Conservation (phyloP, 306 rosid genomes). For the Vachellia collinsii region DNA sequence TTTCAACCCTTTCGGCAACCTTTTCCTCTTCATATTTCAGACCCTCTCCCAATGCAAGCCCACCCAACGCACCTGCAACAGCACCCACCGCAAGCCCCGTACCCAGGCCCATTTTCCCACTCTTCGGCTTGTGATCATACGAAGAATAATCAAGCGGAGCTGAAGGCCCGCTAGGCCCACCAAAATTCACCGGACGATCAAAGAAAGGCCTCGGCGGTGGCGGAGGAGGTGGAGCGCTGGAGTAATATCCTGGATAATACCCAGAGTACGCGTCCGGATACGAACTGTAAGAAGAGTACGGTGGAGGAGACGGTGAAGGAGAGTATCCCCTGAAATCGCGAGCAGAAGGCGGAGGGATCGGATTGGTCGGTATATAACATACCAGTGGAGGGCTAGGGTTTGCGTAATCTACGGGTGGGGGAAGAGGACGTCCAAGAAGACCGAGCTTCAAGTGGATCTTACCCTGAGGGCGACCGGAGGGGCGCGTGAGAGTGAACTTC, state of each 20-base stretch:
- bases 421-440: slow-evolving; percentile 63
- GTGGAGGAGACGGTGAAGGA: slow-evolving; percentile 48
- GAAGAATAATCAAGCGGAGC: slow-evolving; percentile 73
- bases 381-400: slow-evolving; percentile 43
- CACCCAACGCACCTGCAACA: slow-evolving; percentile 70
- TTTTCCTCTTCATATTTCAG: slow-evolving; percentile 70
- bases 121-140: slow-evolving; percentile 60
- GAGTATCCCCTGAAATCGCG: slow-evolving; percentile 65
- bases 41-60: slow-evolving; percentile 74
- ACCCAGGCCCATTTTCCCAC: slow-evolving; percentile 61
- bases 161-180: slow-evolving; percentile 73
- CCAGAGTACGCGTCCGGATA: slow-evolving; percentile 57
- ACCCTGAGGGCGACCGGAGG: slow-evolving; percentile 88
- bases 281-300: slow-evolving; percentile 60
- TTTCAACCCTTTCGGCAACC: slow-evolving; percentile 66
- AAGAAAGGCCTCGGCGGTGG: slow-evolving; percentile 69
- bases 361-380: slow-evolving; percentile 44
- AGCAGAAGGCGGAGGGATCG: slow-evolving; percentile 44
- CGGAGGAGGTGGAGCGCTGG: slow-evolving; percentile 68
- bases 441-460: slow-evolving; percentile 74
- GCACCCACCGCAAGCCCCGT: slow-evolving; percentile 81
- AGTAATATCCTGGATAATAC: slow-evolving; percentile 61
- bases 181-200: slow-evolving; percentile 49
- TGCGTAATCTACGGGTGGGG: slow-evolving; percentile 48
- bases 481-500: slow-evolving; percentile 57